phyloP scores from a whole-genome alignment of 768 basidiomycete species.

The Ramaria sp. region DNA sequence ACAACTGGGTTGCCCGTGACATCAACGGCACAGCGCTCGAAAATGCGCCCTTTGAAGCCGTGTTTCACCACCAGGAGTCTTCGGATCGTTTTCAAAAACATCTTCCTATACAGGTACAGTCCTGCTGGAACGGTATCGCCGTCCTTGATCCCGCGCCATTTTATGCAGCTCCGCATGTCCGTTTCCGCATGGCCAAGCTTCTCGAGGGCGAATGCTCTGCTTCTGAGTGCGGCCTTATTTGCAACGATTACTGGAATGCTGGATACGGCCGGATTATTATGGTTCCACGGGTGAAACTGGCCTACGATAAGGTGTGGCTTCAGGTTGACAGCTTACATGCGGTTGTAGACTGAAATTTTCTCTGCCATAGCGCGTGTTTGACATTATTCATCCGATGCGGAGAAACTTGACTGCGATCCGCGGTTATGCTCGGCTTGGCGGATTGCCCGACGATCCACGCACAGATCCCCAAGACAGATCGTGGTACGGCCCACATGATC shows the following conservation, averaged over 20 bases:
- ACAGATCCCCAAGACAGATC: constrained; percentile 96
- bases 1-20: constrained; percentile 97
- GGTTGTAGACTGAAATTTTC: neutral
- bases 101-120: constrained; percentile 91
- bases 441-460: constrained; percentile 88
- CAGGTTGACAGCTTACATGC: neutral
- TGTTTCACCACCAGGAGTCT: constrained; percentile 80
- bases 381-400: constrained; percentile 84
- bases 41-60: constrained; percentile 90
- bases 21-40: constrained; percentile 98
- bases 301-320: constrained; percentile 59
- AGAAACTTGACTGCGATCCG: constrained; percentile 94
- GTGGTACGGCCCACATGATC: constrained; percentile 97
- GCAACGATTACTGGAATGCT: constrained; percentile 96
- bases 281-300: constrained; percentile 94
- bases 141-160: constrained; percentile 93
- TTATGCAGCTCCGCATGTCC: constrained; percentile 82
- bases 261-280: constrained; percentile 97
- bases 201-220: constrained; percentile 89
- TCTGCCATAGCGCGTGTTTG: constrained; percentile 67
- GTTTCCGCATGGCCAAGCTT: constrained; percentile 92
- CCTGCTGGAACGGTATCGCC: constrained; percentile 98
- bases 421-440: constrained; percentile 90
- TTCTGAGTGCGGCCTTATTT: constrained; percentile 90
- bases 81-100: constrained; percentile 81